These are phyloP conservation scores for Fusarium cyanostomum DNA, from an alignment of 2,329 filamentous ascomycete species.

Conservation along the genomic window DNA sequence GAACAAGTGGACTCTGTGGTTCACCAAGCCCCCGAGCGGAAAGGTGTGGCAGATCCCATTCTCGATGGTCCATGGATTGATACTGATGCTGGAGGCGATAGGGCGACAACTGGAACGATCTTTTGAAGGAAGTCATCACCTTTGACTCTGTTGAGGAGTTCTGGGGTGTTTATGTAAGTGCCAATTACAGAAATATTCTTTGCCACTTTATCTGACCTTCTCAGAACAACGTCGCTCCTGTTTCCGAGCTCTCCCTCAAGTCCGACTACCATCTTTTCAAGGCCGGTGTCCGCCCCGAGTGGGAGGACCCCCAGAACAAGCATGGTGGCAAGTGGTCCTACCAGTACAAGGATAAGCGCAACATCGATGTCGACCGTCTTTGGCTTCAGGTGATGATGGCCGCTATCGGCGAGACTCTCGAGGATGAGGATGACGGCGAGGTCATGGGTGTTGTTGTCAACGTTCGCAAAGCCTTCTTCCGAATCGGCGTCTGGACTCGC, in stretches of 20 bases:
- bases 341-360: slow-evolving; percentile 95
- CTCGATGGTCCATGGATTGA: neutral
- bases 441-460: slow-evolving; percentile 99
- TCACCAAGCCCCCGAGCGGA: slow-evolving; percentile 96
- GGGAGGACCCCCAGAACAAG: slow-evolving; percentile 99
- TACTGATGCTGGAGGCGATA: slow-evolving; percentile 50
- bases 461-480: slow-evolving; percentile 97
- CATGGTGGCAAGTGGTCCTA: slow-evolving; percentile 99
- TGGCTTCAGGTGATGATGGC: slow-evolving; percentile 98
- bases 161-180: slow-evolving; percentile 96
- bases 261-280: slow-evolving; percentile 99
- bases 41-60: slow-evolving; percentile 69
- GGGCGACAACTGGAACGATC: slow-evolving; percentile 98
- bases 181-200: neutral
- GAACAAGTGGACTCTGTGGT: slow-evolving; percentile 99
- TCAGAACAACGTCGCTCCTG: slow-evolving; percentile 97
- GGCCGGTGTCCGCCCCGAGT: slow-evolving; percentile 94
- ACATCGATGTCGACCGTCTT: slow-evolving; percentile 89
- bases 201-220: slow-evolving; percentile 19
- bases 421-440: slow-evolving; percentile 93
- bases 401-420: slow-evolving; percentile 96
- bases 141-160: slow-evolving; percentile 99
- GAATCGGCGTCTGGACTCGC: slow-evolving; percentile 96
- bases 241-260: slow-evolving; percentile 95
- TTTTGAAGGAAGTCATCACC: slow-evolving; percentile 97